Evolutionary conservation across 768 basidiomycete genomes (phyloP).

Genomic region (Boletus rubroflammeus): DNA sequence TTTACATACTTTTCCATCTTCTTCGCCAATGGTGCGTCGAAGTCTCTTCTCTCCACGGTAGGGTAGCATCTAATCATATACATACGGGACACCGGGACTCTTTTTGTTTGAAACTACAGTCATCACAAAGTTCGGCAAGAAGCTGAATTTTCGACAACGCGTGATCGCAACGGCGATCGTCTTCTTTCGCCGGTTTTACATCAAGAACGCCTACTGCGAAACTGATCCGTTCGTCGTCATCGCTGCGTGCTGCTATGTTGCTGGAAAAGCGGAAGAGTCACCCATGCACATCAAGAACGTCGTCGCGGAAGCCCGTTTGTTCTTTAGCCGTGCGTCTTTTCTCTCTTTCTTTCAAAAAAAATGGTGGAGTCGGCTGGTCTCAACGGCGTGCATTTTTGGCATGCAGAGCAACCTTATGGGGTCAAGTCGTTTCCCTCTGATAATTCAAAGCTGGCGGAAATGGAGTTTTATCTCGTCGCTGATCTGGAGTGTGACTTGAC

Average conservation of each 20-base stretch:
- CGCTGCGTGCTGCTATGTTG: slow-evolving; percentile 91
- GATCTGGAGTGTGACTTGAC: slow-evolving; percentile 94
- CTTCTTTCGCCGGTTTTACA: slow-evolving; percentile 95
- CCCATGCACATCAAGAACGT: slow-evolving; percentile 94
- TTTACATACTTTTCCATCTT: slow-evolving; percentile 84
- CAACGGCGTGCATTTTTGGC: neutral
- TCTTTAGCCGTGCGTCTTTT: slow-evolving; percentile 63
- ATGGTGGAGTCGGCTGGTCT: neutral
- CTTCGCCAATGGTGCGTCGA: slow-evolving; percentile 70
- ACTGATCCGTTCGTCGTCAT: slow-evolving; percentile 94
- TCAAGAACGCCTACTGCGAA: slow-evolving; percentile 93
- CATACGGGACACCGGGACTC: neutral
- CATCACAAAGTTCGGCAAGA: slow-evolving; percentile 84
- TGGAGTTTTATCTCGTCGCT: slow-evolving; percentile 98
- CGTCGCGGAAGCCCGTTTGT: slow-evolving; percentile 71
- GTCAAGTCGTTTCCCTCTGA: slow-evolving; percentile 82
- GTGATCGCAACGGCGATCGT: slow-evolving; percentile 93
- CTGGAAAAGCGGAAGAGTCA: slow-evolving; percentile 95
- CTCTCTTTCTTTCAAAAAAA: neutral
- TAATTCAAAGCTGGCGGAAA: slow-evolving; percentile 90
- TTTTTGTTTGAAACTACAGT: slow-evolving; percentile 40
- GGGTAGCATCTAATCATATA: neutral
- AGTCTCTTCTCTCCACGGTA: neutral
- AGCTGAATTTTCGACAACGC: slow-evolving; percentile 78
- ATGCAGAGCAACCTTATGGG: slow-evolving; percentile 59